Conservation (phyloP, 176 grass and related monocot genomes). For the sorghum (Sorghum bicolor) region DNA sequence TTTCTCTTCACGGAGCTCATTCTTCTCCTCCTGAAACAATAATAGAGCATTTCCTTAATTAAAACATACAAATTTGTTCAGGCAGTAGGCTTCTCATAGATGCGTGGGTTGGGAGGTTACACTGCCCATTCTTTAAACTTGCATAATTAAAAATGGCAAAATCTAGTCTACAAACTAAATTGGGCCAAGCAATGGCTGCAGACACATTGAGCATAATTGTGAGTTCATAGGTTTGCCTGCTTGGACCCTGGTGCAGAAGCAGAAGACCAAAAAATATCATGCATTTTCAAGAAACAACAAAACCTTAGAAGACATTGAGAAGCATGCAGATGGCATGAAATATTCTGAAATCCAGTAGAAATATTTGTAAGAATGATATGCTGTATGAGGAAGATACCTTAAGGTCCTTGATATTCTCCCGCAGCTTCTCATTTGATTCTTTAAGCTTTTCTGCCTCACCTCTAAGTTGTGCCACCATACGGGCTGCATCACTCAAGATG, state of each 20-base stretch:
- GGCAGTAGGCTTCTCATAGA: neutral
- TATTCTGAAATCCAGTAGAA: neutral
- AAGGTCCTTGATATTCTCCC: constrained; percentile 56
- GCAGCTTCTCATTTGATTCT: constrained; percentile 61
- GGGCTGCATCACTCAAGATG: constrained; percentile 59
- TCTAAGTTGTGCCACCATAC: constrained; percentile 43
- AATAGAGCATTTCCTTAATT: neutral
- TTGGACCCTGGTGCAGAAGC: neutral
- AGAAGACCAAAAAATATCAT: neutral
- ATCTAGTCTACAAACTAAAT: neutral
- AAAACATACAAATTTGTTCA: neutral
- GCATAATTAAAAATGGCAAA: neutral
- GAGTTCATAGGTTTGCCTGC: neutral
- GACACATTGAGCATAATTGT: neutral
- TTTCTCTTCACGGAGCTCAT: constrained; percentile 75
- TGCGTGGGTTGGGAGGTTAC: neutral
- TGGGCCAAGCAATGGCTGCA: constrained; percentile 11
- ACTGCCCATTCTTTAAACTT: neutral
- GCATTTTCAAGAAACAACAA: neutral
- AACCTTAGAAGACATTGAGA: neutral
- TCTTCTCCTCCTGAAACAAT: constrained; percentile 67
- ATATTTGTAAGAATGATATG: neutral
- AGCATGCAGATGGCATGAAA: neutral
- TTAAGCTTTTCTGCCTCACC: constrained; percentile 55
- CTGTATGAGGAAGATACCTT: constrained; percentile 45